Percentiles rank a stretch among this genome's conserved stretches.
phyloP scores from a whole-genome alignment of 192 early-diverging fungal species.

The Coemansia guatemalensis region DNA sequence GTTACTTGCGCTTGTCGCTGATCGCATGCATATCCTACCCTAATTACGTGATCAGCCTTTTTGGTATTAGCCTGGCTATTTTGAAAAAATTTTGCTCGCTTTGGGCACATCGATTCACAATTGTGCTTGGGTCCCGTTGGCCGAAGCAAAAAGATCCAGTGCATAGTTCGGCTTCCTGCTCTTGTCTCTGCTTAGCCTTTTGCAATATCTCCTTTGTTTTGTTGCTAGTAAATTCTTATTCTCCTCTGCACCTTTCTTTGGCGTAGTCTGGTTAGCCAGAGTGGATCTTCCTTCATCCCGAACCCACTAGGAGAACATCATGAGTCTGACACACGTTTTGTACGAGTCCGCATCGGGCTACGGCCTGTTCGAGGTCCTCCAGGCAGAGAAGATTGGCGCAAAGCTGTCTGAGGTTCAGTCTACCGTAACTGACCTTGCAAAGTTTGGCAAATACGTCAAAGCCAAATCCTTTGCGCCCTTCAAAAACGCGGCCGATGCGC shows the following conservation, averaged over 20 bases:
- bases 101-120: background rate
- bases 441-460: conserved; percentile 89
- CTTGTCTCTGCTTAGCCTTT: background rate
- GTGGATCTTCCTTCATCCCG: background rate
- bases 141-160: background rate
- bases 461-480: conserved; percentile 96
- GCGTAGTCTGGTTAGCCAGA: background rate
- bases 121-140: background rate
- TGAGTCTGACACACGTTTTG: conserved; percentile 62
- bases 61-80: background rate
- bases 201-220: conserved; percentile 6
- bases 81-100: background rate
- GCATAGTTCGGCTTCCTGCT: background rate
- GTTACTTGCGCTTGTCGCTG: too few relatives aligned
- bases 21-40: background rate
- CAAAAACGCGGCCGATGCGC: conserved; percentile 93
- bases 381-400: conserved; percentile 93
- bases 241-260: background rate
- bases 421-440: conserved; percentile 77
- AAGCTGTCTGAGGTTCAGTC: conserved; percentile 88
- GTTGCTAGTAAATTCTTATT: conserved; percentile 4
- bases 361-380: conserved; percentile 90
- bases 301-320: conserved; percentile 2
- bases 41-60: background rate
- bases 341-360: conserved; percentile 97